Conservation (phyloP, 1,284 basidiomycete species). For the Ceratobasidium sp. region DNA sequence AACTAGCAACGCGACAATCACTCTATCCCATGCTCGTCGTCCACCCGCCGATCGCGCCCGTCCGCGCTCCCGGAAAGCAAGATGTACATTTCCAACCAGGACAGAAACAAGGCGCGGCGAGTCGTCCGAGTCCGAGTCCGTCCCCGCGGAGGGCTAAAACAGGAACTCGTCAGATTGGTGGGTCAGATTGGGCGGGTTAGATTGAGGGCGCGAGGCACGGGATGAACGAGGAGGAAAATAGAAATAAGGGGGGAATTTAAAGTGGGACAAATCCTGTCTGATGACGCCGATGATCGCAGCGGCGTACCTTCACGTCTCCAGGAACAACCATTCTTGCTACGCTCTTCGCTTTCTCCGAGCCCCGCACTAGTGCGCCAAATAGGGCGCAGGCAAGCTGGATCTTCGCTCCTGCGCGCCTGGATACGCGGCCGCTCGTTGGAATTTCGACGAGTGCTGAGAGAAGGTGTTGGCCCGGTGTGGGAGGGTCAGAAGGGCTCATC, state of each 20-base stretch:
- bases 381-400: constrained; percentile 61
- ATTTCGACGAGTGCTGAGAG: constrained; percentile 63
- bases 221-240: constrained; percentile 52
- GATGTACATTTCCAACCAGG: constrained; percentile 67
- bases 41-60: constrained; percentile 63
- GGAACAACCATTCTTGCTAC: constrained; percentile 62
- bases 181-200: background rate
- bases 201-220: constrained; percentile 28
- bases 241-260: background rate
- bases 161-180: no score
- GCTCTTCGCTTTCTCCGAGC: constrained; percentile 66
- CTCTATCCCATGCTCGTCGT: constrained; percentile 86
- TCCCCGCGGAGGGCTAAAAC: constrained; percentile 49
- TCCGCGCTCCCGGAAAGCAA: constrained; percentile 66
- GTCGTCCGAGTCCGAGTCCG: constrained; percentile 65
- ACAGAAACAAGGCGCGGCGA: constrained; percentile 63
- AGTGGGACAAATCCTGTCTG: background rate
- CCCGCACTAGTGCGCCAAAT: constrained; percentile 64
- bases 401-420: constrained; percentile 8
- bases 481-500: constrained; percentile 46
- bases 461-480: constrained; percentile 62
- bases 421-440: constrained; percentile 52
- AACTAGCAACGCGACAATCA: constrained; percentile 88
- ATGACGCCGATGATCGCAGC: no score
- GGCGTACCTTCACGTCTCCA: constrained; percentile 10